Conservation (phyloP, 306 rosid genomes). For the Senna tora region DNA sequence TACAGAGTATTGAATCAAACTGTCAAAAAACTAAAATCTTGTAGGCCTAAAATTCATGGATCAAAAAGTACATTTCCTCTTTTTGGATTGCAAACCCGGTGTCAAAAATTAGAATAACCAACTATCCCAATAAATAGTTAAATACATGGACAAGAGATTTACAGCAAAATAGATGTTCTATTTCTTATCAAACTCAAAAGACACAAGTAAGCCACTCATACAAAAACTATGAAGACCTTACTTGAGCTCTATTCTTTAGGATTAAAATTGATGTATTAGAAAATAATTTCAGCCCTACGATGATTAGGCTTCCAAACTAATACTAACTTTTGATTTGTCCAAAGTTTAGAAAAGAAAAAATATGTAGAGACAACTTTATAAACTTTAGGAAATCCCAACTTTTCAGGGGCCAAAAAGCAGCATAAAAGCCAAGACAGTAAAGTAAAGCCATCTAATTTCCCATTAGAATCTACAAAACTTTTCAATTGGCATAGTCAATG, state of each 20-base stretch:
- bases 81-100: no score
- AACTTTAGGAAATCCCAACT: no score
- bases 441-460: not conserved
- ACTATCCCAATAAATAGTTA: slow-evolving; percentile 12
- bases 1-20: no score
- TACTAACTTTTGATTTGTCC: no score
- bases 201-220: not conserved
- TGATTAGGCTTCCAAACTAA: no score
- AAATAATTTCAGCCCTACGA: no score
- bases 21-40: no score
- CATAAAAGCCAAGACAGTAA: not conserved
- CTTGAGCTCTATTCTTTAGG: not conserved
- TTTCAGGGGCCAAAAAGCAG: slow-evolving; percentile 11
- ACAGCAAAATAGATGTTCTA: not conserved
- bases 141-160: slow-evolving; percentile 3
- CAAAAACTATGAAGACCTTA: not conserved
- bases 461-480: slow-evolving; percentile 39
- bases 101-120: not conserved
- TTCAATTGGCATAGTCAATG: not conserved
- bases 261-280: not conserved
- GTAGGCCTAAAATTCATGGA: no score
- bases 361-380: no score
- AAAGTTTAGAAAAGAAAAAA: no score
- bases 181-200: not conserved
- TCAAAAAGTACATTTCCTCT: no score